Percentiles rank a stretch among this genome's conserved stretches.
phyloP scores from a whole-genome alignment of 2,329 filamentous ascomycete species.

The Cladosporium sp. region DNA sequence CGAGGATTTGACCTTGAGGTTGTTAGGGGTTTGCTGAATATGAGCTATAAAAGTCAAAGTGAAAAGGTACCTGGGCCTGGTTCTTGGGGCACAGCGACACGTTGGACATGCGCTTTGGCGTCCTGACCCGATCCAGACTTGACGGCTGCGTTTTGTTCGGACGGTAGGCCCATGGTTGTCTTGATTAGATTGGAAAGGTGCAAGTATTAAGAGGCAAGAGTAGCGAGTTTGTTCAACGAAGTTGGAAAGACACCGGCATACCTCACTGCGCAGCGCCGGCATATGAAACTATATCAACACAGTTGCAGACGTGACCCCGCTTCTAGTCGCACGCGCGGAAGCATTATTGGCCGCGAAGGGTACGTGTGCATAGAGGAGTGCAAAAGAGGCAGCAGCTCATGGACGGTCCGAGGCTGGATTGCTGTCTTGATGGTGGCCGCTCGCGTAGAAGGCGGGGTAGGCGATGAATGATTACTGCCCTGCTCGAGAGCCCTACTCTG shows the following conservation, averaged over 20 bases:
- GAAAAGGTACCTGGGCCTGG: constrained; percentile 21
- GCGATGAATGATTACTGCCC: background rate
- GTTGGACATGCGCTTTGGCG: constrained; percentile 28
- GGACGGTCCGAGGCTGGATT: background rate
- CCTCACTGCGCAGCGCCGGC: background rate
- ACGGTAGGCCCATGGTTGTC: constrained; percentile 28
- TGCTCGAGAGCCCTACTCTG: background rate
- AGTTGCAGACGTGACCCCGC: background rate
- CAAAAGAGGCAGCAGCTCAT: background rate
- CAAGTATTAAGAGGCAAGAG: too few relatives aligned
- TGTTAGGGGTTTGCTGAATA: background rate
- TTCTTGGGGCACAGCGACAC: constrained; percentile 28
- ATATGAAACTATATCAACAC: background rate
- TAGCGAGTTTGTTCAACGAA: background rate
- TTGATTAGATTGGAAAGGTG: background rate
- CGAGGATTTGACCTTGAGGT: constrained; percentile 29
- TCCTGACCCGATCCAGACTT: constrained; percentile 31
- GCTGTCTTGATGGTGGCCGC: background rate
- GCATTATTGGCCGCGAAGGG: background rate
- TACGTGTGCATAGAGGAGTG: background rate
- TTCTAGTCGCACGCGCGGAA: background rate
- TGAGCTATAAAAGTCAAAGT: background rate
- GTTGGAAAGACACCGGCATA: background rate
- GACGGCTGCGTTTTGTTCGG: constrained; percentile 34
- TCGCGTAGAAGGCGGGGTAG: background rate